phyloP scores from a whole-genome alignment of 257 asterid genomes.

The Lycium ferocissimum region DNA sequence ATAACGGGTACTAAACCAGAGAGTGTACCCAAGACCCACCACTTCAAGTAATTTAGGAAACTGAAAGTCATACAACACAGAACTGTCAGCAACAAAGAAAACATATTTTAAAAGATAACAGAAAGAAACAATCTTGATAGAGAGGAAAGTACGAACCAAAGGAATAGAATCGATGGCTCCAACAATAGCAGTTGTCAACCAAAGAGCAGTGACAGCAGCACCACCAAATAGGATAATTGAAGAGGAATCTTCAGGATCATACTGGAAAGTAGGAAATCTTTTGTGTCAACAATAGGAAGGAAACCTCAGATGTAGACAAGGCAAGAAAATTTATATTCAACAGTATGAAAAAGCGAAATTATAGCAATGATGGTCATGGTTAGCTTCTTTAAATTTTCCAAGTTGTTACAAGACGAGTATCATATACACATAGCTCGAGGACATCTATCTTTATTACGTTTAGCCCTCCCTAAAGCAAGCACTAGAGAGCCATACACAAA shows the following conservation, averaged over 20 bases:
- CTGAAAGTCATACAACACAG: conserved; percentile 41
- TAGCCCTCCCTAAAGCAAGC: not conserved
- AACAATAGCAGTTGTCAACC: conserved; percentile 63
- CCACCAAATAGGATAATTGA: conserved; percentile 61
- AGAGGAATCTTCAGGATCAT: conserved; percentile 49
- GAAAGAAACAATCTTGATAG: not conserved
- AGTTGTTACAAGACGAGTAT: not conserved
- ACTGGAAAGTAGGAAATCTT: conserved; percentile 47
- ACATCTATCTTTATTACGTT: not conserved
- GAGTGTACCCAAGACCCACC: conserved; percentile 75
- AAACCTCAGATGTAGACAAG: not conserved
- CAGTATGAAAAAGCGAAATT: not conserved
- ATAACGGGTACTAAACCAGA: conserved; percentile 82
- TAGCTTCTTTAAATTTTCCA: not conserved
- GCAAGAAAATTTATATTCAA: not conserved
- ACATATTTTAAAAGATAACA: not conserved
- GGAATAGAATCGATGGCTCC: conserved; percentile 85
- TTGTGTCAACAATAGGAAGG: conserved; percentile 33
- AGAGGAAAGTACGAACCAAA: conserved; percentile 50
- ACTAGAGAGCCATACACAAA: not conserved
- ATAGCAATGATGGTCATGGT: not conserved
- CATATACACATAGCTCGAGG: not conserved
- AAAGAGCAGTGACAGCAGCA: conserved; percentile 61
- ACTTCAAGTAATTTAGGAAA: conserved; percentile 76
- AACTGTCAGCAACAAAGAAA: conserved; percentile 25